These are phyloP conservation scores for Takashimella koratensis DNA, from an alignment of 1,284 basidiomycete species.

Conservation along the genomic window DNA sequence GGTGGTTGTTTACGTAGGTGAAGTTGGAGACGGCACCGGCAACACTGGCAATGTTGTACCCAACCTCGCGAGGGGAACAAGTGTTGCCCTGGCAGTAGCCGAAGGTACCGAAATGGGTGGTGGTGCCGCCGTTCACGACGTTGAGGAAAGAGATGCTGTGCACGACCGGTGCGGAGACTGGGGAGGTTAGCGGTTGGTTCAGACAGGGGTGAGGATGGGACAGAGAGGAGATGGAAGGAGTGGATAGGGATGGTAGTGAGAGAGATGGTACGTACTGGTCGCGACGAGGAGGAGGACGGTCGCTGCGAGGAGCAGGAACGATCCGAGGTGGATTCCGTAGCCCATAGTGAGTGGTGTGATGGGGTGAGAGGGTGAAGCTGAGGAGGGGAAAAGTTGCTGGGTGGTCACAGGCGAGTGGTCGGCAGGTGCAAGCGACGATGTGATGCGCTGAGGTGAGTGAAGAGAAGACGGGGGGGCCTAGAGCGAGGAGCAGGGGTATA, in stretches of 20 bases:
- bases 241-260: background rate
- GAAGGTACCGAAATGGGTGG: slow-evolving; percentile 35
- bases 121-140: slow-evolving; percentile 12
- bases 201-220: background rate
- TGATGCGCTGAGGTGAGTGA: too few relatives aligned
- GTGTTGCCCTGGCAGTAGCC: slow-evolving; percentile 34
- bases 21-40: slow-evolving; percentile 14
- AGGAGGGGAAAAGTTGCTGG: too few relatives aligned
- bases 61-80: slow-evolving; percentile 25
- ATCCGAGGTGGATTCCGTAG: slow-evolving; percentile 26
- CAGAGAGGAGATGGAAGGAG: background rate
- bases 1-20: slow-evolving; percentile 15
- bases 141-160: slow-evolving; percentile 34
- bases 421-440: too few relatives aligned
- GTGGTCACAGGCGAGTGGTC: too few relatives aligned
- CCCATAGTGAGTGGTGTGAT: slow-evolving; percentile 23
- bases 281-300: slow-evolving; percentile 32
- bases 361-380: too few relatives aligned
- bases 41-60: slow-evolving; percentile 27
- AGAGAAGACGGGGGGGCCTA: too few relatives aligned
- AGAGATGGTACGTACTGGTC: slow-evolving; percentile 21
- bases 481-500: too few relatives aligned
- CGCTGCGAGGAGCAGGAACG: slow-evolving; percentile 36
- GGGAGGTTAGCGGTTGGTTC: slow-evolving; percentile 2
- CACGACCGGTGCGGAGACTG: slow-evolving; percentile 40